Percentiles rank a stretch among this genome's conserved stretches.
These are phyloP conservation scores for Forsythia suspensa DNA, from an alignment of 257 asterid species.

Conservation along the genomic window DNA sequence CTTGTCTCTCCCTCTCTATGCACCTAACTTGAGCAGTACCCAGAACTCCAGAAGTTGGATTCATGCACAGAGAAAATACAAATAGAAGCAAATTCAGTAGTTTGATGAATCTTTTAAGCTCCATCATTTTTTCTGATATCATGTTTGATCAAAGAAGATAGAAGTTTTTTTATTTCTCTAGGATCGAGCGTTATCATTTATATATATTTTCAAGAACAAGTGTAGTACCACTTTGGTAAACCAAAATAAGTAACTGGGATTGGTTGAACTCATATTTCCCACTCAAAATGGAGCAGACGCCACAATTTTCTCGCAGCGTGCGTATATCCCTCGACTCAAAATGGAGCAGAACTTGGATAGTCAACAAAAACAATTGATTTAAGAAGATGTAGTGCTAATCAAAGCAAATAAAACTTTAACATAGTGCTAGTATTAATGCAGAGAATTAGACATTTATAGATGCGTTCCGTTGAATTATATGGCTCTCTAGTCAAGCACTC, in stretches of 20 bases:
- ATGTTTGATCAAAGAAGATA: neutral
- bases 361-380: neutral
- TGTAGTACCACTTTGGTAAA: neutral
- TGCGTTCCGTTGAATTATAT: neutral
- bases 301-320: too few species aligned
- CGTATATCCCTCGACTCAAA: too few species aligned
- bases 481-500: neutral
- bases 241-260: neutral
- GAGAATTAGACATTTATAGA: neutral
- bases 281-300: neutral
- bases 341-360: neutral
- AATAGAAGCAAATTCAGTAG: neutral
- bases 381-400: too few species aligned
- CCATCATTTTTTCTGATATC: neutral
- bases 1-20: conserved; percentile 21
- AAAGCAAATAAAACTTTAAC: too few species aligned
- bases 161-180: neutral
- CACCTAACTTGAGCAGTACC: conserved; percentile 3
- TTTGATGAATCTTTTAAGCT: neutral
- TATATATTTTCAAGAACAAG: neutral
- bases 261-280: neutral
- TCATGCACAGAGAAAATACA: neutral
- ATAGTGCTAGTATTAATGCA: neutral
- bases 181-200: neutral
- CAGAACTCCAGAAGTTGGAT: neutral